Evolutionary conservation across 1,284 basidiomycete genomes (phyloP).

Genomic region (Tilletia walkeri): DNA sequence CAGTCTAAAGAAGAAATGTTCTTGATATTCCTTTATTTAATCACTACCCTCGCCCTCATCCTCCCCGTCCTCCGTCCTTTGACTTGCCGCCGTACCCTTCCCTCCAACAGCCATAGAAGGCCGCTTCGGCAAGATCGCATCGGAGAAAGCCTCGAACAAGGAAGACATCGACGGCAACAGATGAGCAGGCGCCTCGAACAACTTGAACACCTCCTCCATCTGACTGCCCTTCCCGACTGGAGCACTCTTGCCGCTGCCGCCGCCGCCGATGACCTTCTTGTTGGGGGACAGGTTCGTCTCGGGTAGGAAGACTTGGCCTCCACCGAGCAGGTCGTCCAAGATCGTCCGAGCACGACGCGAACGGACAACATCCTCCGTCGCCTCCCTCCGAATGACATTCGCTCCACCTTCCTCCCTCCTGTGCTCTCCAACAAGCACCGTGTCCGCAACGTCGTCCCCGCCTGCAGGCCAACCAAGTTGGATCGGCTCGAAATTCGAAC

Average conservation of each 20-base stretch:
- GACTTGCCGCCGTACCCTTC: not conserved
- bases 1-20: too few species aligned
- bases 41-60: not conserved
- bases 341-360: slow-evolving; percentile 62
- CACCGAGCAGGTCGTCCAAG: slow-evolving; percentile 80
- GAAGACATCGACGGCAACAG: slow-evolving; percentile 73
- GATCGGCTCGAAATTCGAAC: slow-evolving; percentile 36
- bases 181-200: slow-evolving; percentile 75
- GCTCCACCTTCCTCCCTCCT: slow-evolving; percentile 65
- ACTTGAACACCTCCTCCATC: slow-evolving; percentile 52
- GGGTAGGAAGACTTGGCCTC: slow-evolving; percentile 57
- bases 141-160: slow-evolving; percentile 73
- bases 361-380: slow-evolving; percentile 44
- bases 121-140: slow-evolving; percentile 63
- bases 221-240: not conserved
- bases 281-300: slow-evolving; percentile 31
- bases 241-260: not conserved
- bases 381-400: slow-evolving; percentile 49
- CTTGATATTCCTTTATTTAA: too few species aligned
- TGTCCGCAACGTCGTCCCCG: slow-evolving; percentile 56
- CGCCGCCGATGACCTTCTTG: not conserved
- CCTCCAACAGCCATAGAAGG: not conserved
- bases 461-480: slow-evolving; percentile 20
- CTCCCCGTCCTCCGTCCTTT: not conserved
- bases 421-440: too few species aligned